Conservation (phyloP, 352 stramenopile genomes). For the Pythium scleroteichum region DNA sequence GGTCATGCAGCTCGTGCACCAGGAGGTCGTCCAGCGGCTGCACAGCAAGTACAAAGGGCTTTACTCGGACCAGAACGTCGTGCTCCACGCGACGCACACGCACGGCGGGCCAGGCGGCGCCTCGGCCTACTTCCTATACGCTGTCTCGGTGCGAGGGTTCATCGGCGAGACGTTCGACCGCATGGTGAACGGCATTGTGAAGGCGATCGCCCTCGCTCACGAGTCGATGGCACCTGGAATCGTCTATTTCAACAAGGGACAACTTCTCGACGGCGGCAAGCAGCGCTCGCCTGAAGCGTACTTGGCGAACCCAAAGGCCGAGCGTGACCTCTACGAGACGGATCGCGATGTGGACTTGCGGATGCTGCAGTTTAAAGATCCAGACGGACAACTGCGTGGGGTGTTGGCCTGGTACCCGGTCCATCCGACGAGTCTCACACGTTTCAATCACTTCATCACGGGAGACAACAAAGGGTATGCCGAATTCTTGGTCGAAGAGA, state of each 20-base stretch:
- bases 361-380: constrained; percentile 28
- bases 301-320: constrained; percentile 55
- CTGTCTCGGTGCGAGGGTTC: constrained; percentile 44
- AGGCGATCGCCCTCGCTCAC: constrained; percentile 62
- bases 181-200: constrained; percentile 69
- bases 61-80: constrained; percentile 65
- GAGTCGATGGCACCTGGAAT: constrained; percentile 43
- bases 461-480: constrained; percentile 63
- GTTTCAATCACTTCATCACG: constrained; percentile 67
- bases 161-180: constrained; percentile 58
- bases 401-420: constrained; percentile 63
- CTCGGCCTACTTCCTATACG: constrained; percentile 64
- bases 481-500: constrained; percentile 45
- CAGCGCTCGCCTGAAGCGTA: constrained; percentile 32
- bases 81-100: constrained; percentile 84
- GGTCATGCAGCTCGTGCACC: constrained; percentile 55
- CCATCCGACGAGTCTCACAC: constrained; percentile 73
- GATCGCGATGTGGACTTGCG: constrained; percentile 77
- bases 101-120: constrained; percentile 74
- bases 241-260: constrained; percentile 23
- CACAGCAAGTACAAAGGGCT: constrained; percentile 38
- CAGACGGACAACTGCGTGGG: constrained; percentile 40
- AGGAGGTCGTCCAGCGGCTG: constrained; percentile 48
- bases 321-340: constrained; percentile 44
- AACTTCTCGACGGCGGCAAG: too few species aligned